phyloP scores from a whole-genome alignment of 176 grass and related monocot species.

The Phyllostachys edulis region DNA sequence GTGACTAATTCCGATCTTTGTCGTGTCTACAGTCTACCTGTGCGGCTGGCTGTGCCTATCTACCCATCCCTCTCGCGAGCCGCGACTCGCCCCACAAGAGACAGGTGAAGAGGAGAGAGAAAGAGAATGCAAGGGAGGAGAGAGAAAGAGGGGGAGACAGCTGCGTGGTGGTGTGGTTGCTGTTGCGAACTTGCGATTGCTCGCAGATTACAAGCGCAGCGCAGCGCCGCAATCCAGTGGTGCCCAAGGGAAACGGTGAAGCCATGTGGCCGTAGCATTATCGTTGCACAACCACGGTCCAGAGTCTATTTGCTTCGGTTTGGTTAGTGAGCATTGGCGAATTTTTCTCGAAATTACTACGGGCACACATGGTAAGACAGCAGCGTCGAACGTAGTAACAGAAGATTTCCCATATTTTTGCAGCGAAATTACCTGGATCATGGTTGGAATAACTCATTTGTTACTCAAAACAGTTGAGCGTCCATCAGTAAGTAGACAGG shows the following conservation, averaged over 20 bases:
- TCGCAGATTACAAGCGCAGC: slow-evolving; percentile 10
- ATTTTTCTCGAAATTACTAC: background rate
- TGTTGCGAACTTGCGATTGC: background rate
- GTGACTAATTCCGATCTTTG: slow-evolving; percentile 47
- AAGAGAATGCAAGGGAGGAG: background rate
- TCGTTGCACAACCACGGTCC: background rate
- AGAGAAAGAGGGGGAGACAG: background rate
- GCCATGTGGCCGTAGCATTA: slow-evolving; percentile 16
- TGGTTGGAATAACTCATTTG: too few species aligned
- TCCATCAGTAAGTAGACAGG: background rate
- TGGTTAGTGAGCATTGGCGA: background rate
- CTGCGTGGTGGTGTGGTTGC: background rate
- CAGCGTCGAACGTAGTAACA: background rate
- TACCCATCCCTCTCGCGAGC: slow-evolving; percentile 2
- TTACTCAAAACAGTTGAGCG: background rate
- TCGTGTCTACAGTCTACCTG: slow-evolving; percentile 44
- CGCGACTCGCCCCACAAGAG: background rate
- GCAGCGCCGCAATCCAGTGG: slow-evolving; percentile 20
- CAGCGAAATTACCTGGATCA: background rate
- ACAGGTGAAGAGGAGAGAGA: background rate
- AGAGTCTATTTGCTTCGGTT: background rate
- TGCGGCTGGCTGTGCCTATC: slow-evolving; percentile 35
- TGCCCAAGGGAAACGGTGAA: too few species aligned
- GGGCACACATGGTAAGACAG: background rate
- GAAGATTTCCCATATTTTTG: too few species aligned